Base-by-base conservation (phyloP, 2,329 filamentous ascomycete species). In the Colletotrichum limetticola region DNA sequence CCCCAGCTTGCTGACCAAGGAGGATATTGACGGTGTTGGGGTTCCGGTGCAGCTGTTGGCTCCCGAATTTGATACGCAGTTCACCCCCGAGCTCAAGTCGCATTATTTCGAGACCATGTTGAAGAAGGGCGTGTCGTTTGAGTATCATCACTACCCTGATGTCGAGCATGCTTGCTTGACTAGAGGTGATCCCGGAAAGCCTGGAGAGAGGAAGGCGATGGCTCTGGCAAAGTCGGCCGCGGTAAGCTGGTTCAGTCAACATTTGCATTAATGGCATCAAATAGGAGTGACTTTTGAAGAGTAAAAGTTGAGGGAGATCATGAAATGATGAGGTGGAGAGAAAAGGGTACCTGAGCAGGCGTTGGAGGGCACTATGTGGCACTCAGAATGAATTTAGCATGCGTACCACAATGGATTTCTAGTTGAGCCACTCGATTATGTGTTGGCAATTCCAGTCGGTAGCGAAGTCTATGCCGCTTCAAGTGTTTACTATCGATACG, bases 31-130 rank as follows among this genome's bases (percentile, higher is more conserved):
- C 16, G 80, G 77, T 0, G 76, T 88, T 1, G 79, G 61, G 1
- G 87, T 88, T 0, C 87, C 88, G 0, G 80, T 85, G n/a, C 88
- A 90, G 79, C 78, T 89, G 5, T 76, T 90, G 7, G 86, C 86
- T 1, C 86, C 88, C 0, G 86, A 89, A 74, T 74, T 79, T 16
- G 87, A 89, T 75, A 74, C 74, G 0, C 76, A 77, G 24, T 87
- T 82, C 75, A 82, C 83, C 0, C 71, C 78, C 0, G 85, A 87
- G 74, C 71, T 88, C 67, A 88, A 87, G 77, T 69, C 73, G 53
- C 78, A 82, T 71, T 79, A 79, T 2, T 83, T 84, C 74, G 74
- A 80, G 66, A 81, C 77, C 2, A 63, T 88, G 49, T 80, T 78
- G n/a, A 77, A 73, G 24, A 63, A 80, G 9, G 79, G 79, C 0